Evolutionary conservation across 2,329 filamentous ascomycete genomes (phyloP).

Genomic region (Sclerotinia borealis): DNA sequence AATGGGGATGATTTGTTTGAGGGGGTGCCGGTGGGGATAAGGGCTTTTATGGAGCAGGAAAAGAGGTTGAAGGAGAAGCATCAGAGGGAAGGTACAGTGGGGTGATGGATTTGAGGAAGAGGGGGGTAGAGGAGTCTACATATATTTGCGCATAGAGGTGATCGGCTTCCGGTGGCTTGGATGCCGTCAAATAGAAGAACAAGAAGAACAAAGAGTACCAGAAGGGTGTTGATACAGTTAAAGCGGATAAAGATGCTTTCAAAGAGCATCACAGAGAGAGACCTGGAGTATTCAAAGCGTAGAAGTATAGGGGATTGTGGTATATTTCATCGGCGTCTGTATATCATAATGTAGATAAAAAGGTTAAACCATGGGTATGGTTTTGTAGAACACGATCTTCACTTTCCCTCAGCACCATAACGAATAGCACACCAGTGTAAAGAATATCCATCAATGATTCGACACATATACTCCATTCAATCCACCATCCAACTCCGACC

Average conservation of each 20-base stretch:
- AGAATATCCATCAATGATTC: conserved; percentile 6
- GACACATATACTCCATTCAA: neutral
- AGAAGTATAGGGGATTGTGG: neutral
- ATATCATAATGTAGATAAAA: neutral
- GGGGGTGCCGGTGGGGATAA: conserved; percentile 81
- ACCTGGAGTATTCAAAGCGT: neutral
- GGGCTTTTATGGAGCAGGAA: conserved; percentile 96
- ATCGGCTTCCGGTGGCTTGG: neutral
- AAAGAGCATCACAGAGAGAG: neutral
- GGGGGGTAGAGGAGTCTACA: neutral
- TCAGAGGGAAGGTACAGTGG: conserved; percentile 41
- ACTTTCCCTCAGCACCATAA: neutral
- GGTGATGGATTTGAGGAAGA: neutral
- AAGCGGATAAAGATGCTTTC: neutral
- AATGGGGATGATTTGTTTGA: conserved; percentile 64
- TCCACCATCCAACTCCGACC: neutral
- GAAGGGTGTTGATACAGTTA: neutral
- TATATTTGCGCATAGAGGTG: neutral
- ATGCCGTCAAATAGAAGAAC: neutral
- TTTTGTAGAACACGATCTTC: neutral
- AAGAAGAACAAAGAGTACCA: neutral
- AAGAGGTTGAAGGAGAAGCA: conserved; percentile 80
- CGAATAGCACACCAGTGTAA: neutral
- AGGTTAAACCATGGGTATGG: neutral
- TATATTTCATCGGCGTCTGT: neutral